Evolutionary conservation across 1,284 basidiomycete species (phyloP).

Genomic region (Malassezia brasiliensis): DNA sequence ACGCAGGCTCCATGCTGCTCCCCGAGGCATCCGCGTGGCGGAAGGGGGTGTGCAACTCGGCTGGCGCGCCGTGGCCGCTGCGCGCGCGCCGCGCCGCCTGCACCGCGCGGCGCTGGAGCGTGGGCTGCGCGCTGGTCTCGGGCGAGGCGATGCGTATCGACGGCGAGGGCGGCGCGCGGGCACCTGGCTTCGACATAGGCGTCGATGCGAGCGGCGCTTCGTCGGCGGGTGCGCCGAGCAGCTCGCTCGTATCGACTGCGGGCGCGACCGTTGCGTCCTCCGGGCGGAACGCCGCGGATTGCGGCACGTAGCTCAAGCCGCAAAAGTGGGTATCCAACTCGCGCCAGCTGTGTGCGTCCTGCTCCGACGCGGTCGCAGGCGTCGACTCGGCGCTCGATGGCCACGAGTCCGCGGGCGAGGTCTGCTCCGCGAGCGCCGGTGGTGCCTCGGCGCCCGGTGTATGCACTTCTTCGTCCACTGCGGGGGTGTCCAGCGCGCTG

Average conservation of each 20-base stretch:
- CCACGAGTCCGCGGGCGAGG: slow-evolving; percentile 1
- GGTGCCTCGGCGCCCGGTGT: background rate
- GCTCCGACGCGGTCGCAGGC: background rate
- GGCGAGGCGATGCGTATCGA: background rate
- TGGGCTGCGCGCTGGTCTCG: background rate
- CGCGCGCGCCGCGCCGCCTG: slow-evolving; percentile 11
- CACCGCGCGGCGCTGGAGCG: slow-evolving; percentile 20
- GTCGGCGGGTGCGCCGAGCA: background rate
- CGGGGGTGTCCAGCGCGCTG: background rate
- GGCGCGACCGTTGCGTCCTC: background rate
- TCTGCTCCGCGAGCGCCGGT: background rate
- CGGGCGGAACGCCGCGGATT: slow-evolving; percentile 18
- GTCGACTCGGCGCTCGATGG: slow-evolving; percentile 2
- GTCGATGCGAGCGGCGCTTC: slow-evolving; percentile 28
- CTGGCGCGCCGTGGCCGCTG: background rate
- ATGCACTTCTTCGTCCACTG: background rate
- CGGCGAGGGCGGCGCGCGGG: slow-evolving; percentile 11
- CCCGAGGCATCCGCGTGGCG: background rate
- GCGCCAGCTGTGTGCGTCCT: slow-evolving; percentile 18
- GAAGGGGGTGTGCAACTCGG: background rate
- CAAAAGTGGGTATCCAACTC: slow-evolving; percentile 31
- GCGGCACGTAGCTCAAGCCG: slow-evolving; percentile 36
- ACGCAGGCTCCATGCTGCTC: slow-evolving; percentile 10
- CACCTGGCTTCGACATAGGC: slow-evolving; percentile 15
- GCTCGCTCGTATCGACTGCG: background rate